Base-by-base conservation (phyloP, 139 green algal species). In the Edaphochlamys debaryana region DNA sequence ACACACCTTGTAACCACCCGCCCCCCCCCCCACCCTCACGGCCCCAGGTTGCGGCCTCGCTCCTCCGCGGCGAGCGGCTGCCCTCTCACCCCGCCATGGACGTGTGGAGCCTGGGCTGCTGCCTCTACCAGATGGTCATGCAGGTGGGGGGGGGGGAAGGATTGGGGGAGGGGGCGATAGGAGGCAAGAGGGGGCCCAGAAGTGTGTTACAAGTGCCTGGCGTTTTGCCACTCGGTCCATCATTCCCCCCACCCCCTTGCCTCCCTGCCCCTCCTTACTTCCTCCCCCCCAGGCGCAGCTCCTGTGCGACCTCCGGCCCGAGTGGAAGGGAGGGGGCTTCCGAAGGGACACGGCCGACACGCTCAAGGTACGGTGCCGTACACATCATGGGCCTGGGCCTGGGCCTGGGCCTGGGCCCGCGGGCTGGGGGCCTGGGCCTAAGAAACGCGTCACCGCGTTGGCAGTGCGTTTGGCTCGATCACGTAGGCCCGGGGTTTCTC, bases 91-190 rank as follows among this genome's bases (percentile, higher is more conserved):
- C 30, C 38, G 40, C 13, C 68, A 68, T 67, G 45, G 76, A 73
- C 37, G 67, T 73, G 17, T 83, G 76, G 62, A 36, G 41, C 22
- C 38, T 81, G 38, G 74, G 74, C n/a, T 70, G 56, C 34, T 42
- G 67, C 52, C 19, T 81, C 8, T 70, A 60, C 74, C 48, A 81
- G 74, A 69, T 81, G 58, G 27, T 81, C 56, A 69, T 36, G 25
- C 54, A 63, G 54, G 54, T 63, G 22, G 54, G 54, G 8, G 54
- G 54, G 11, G 20, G 8, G 4, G 17, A 22, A n/a, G n/a, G n/a
- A n/a, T n/a, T n/a, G n/a, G n/a, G n/a, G n/a, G n/a, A n/a, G n/a
- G n/a, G n/a, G n/a, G n/a, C n/a, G n/a, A n/a, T n/a, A n/a, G n/a
- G n/a, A n/a, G n/a, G n/a, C n/a, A n/a, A n/a, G n/a, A n/a, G n/a